These are phyloP conservation scores for Penicillium coffeae DNA, from an alignment of 495 filamentous ascomycete genomes.

Conservation along the genomic window DNA sequence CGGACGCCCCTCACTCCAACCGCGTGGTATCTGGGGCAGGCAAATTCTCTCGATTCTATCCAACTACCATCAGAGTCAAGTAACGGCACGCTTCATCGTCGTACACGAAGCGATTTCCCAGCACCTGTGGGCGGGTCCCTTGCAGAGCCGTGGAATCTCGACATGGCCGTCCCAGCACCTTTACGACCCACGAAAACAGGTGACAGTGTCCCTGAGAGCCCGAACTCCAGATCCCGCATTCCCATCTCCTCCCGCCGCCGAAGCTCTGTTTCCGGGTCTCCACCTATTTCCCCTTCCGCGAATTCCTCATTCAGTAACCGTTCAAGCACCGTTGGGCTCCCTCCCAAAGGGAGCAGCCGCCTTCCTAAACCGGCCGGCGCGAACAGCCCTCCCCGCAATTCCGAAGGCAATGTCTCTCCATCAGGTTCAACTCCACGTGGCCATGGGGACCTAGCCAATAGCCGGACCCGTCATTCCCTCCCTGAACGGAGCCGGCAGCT, in stretches of 20 bases:
- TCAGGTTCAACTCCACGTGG: conserved; percentile 34
- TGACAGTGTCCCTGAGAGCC: conserved; percentile 30
- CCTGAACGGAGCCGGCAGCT: conserved; percentile 49
- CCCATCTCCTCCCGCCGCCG: conserved; percentile 50
- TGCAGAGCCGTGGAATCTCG: conserved; percentile 27
- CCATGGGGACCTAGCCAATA: conserved; percentile 28
- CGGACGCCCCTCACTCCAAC: conserved; percentile 50
- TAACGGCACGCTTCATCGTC: conserved; percentile 37
- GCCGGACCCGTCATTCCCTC: conserved; percentile 32
- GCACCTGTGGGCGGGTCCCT: conserved; percentile 18
- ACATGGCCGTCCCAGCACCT: conserved; percentile 40
- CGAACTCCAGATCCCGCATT: conserved; percentile 56
- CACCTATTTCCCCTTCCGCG: conserved; percentile 40
- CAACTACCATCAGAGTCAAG: conserved; percentile 22
- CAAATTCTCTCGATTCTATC: conserved; percentile 47
- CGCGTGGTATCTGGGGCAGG: conserved; percentile 52
- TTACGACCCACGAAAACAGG: conserved; percentile 28
- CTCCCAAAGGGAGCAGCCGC: conserved; percentile 44
- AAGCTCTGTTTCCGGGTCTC: conserved; percentile 45
- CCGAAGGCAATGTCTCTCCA: conserved; percentile 27
- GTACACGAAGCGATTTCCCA: conserved; percentile 45
- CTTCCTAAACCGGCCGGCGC: conserved; percentile 40
- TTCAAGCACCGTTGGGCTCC: conserved; percentile 27
- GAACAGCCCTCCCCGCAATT: conserved; percentile 28
- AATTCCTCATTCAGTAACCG: conserved; percentile 42